These are phyloP conservation scores for Aegilops speltoides DNA, from an alignment of 176 grass and related monocot species.

Conservation along the genomic window DNA sequence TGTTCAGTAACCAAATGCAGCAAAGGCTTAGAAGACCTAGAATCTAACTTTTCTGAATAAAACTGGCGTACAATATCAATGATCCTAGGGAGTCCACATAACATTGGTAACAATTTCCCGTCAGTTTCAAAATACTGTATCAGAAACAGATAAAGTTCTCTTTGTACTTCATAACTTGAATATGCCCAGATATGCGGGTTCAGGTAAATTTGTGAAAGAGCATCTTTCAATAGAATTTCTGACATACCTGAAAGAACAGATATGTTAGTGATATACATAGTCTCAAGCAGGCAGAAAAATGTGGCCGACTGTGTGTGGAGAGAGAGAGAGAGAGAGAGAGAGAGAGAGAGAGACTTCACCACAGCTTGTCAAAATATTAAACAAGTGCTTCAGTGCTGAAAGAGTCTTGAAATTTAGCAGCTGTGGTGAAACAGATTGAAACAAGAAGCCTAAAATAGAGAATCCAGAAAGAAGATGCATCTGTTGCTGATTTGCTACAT, in stretches of 20 bases:
- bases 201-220: conserved; percentile 77
- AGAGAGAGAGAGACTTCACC: conserved; percentile 45
- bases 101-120: conserved; percentile 52
- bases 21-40: conserved; percentile 57
- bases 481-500: conserved; percentile 94
- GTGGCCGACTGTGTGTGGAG: background rate
- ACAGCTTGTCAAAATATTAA: conserved; percentile 69
- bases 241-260: conserved; percentile 71
- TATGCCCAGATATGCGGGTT: conserved; percentile 95
- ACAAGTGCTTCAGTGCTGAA: conserved; percentile 80
- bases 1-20: conserved; percentile 66
- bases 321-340: background rate
- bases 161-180: conserved; percentile 81
- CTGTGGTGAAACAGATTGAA: conserved; percentile 78
- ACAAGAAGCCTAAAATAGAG: conserved; percentile 84
- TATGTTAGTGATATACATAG: conserved; percentile 31
- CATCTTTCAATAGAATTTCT: conserved; percentile 79
- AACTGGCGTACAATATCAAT: conserved; percentile 72
- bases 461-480: conserved; percentile 98
- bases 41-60: conserved; percentile 79
- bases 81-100: conserved; percentile 82
- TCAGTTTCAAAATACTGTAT: conserved; percentile 90
- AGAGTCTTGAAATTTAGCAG: conserved; percentile 83
- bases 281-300: conserved; percentile 40
- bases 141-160: conserved; percentile 87